Evolutionary conservation across 2,329 filamentous ascomycete species (phyloP).

Genomic region (Claviceps humidiphila): DNA sequence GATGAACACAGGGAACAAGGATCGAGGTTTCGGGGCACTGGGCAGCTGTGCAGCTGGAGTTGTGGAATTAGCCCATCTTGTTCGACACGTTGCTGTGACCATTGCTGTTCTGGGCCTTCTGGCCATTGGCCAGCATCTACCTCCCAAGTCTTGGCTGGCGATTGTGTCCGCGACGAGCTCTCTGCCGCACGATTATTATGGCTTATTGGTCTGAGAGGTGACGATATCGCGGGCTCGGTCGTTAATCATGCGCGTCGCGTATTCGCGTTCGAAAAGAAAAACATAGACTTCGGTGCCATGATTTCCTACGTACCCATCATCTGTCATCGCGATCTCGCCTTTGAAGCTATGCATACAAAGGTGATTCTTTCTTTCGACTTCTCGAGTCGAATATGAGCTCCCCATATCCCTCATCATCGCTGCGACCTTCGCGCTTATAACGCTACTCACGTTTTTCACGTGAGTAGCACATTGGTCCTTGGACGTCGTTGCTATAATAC

Average conservation of each 20-base stretch:
- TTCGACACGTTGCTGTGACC: background rate
- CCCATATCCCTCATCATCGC: too few relatives aligned
- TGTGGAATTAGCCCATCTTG: background rate
- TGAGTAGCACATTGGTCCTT: background rate
- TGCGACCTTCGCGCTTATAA: too few relatives aligned
- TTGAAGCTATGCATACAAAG: too few relatives aligned
- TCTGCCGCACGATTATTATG: background rate
- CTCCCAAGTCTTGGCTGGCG: background rate
- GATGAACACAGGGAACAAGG: conserved; percentile 53
- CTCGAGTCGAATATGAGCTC: too few relatives aligned
- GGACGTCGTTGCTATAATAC: background rate
- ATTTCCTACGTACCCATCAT: too few relatives aligned
- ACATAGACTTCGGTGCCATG: too few relatives aligned
- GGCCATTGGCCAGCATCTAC: background rate
- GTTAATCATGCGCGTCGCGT: too few relatives aligned
- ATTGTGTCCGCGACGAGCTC: background rate
- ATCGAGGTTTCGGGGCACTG: conserved; percentile 34
- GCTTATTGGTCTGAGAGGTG: background rate
- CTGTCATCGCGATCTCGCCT: too few relatives aligned
- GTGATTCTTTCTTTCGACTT: too few relatives aligned
- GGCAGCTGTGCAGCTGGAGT: background rate
- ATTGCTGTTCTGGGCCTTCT: background rate
- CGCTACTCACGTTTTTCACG: background rate
- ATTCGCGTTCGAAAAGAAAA: too few relatives aligned
- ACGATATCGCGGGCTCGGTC: background rate